Percentiles rank a stretch among this genome's conserved stretches.
These are phyloP conservation scores for Linnemannia schmuckeri DNA, from an alignment of 192 early-diverging fungal species.

Conservation along the genomic window DNA sequence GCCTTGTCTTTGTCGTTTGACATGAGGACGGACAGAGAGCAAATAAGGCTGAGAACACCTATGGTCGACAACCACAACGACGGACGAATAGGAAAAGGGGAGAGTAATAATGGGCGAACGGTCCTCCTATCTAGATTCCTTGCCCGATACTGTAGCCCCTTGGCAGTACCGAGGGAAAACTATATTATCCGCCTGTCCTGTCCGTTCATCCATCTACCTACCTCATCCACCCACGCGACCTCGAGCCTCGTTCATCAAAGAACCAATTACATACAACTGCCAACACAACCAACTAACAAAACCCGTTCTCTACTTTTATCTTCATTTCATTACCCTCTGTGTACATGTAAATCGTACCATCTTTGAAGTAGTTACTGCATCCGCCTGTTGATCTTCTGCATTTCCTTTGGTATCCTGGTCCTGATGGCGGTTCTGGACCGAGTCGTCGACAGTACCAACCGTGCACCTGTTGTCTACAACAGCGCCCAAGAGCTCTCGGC, in stretches of 20 bases:
- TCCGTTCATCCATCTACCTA: neutral
- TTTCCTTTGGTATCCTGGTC: constrained; percentile 17
- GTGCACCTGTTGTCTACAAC: neutral
- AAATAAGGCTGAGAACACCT: too few relatives aligned
- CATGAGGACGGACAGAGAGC: neutral
- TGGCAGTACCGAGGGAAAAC: neutral
- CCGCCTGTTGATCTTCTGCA: constrained; percentile 25
- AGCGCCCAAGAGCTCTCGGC: neutral
- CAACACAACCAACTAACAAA: neutral
- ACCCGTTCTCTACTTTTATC: neutral
- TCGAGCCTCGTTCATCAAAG: neutral
- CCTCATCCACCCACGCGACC: neutral
- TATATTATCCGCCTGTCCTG: neutral
- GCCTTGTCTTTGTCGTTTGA: neutral
- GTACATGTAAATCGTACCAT: neutral
- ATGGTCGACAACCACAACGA: neutral
- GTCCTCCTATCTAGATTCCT: neutral
- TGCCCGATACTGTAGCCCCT: neutral
- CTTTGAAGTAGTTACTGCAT: constrained; percentile 25
- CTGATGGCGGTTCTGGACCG: constrained; percentile 25
- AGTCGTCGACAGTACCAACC: neutral
- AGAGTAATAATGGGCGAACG: too few relatives aligned
- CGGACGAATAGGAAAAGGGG: neutral
- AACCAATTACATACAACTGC: neutral
- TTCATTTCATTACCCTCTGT: too few relatives aligned